phyloP scores from a whole-genome alignment of 345 rosid species.

The Camelina neglecta region DNA sequence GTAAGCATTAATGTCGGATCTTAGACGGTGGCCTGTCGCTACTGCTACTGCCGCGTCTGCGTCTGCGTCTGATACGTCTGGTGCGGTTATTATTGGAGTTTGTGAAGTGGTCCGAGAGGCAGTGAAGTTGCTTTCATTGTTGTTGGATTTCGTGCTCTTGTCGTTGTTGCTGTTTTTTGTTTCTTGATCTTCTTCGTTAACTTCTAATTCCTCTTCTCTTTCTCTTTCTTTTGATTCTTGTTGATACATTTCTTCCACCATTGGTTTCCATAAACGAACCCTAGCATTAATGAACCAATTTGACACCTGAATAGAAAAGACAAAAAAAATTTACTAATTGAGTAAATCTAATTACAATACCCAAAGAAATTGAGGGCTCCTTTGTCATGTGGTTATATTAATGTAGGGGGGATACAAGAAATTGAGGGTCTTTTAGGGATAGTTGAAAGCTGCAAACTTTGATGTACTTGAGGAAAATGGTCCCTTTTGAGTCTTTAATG shows the following conservation, averaged over 20 bases:
- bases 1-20: constrained; percentile 63
- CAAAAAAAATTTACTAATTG: neutral
- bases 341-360: neutral
- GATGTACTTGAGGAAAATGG: constrained; percentile 40
- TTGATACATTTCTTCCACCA: constrained; percentile 99
- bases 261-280: constrained; percentile 98
- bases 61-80: constrained; percentile 30
- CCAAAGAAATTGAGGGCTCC: neutral
- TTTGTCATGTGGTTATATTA: constrained; percentile 31
- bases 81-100: constrained; percentile 41
- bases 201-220: constrained; percentile 34
- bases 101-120: constrained; percentile 46
- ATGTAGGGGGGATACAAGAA: constrained; percentile 32
- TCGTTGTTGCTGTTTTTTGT: constrained; percentile 41
- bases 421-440: constrained; percentile 39
- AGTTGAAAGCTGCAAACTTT: constrained; percentile 43
- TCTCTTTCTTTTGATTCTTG: constrained; percentile 72
- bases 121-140: constrained; percentile 49
- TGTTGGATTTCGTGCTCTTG: constrained; percentile 63
- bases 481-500: constrained; percentile 42
- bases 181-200: constrained; percentile 37
- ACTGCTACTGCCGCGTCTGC: neutral
- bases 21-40: constrained; percentile 51
- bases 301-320: constrained; percentile 64
- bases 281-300: constrained; percentile 99